phyloP scores from a whole-genome alignment of 257 asterid genomes.

The Penstemon davidsonii region DNA sequence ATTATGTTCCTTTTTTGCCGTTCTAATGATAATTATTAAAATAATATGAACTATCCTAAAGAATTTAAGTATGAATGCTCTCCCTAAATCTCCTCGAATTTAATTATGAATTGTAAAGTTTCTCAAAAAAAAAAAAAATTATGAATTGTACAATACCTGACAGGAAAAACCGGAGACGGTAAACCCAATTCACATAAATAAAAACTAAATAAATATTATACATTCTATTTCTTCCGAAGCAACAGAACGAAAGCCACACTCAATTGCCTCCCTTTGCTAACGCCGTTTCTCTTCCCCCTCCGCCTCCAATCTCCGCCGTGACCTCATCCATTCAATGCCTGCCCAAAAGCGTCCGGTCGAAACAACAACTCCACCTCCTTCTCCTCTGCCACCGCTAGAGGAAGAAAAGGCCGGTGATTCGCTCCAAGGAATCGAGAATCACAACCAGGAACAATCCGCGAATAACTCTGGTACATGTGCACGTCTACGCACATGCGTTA shows the following conservation, averaged over 20 bases:
- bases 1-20: too few relatives aligned
- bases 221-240: conserved; percentile 23
- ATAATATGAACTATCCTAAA: too few relatives aligned
- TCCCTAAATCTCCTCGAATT: too few relatives aligned
- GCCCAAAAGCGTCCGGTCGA: conserved; percentile 68
- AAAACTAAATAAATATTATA: conserved; percentile 21
- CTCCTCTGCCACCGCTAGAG: conserved; percentile 41
- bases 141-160: conserved; percentile 25
- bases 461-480: conserved; percentile 43
- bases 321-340: conserved; percentile 63
- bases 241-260: conserved; percentile 32
- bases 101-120: too few relatives aligned
- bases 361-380: conserved; percentile 49
- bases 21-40: too few relatives aligned
- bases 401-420: conserved; percentile 56
- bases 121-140: too few relatives aligned
- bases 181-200: conserved; percentile 30
- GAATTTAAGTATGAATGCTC: too few relatives aligned
- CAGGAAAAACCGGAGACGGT: conserved; percentile 25
- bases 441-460: conserved; percentile 43
- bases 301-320: conserved; percentile 40
- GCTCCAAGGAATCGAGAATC: conserved; percentile 49
- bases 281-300: conserved; percentile 45
- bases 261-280: conserved; percentile 38
- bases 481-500: conserved; percentile 30